Conservation (phyloP, 352 stramenopile species). For the Thraustochytrium sp. region DNA sequence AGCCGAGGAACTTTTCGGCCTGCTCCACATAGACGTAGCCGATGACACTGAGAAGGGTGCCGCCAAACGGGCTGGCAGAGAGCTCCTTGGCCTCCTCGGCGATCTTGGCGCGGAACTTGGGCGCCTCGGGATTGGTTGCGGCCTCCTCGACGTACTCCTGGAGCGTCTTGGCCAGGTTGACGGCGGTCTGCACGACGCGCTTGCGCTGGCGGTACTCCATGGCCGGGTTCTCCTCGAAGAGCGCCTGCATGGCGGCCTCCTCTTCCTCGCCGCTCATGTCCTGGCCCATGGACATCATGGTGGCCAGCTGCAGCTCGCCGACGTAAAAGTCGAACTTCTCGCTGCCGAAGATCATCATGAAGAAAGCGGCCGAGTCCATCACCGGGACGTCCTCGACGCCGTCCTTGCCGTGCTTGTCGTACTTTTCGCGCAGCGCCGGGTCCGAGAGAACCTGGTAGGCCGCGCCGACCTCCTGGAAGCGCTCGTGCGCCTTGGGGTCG, state of each 20-base stretch:
- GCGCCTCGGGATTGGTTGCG: neutral
- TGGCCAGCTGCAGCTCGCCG: slow-evolving; percentile 50
- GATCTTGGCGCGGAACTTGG: slow-evolving; percentile 46
- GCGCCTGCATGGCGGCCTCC: neutral
- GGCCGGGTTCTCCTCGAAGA: slow-evolving; percentile 24
- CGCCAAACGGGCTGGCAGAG: slow-evolving; percentile 47
- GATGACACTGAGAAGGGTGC: slow-evolving; percentile 47
- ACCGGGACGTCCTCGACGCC: slow-evolving; percentile 47
- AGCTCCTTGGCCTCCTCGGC: slow-evolving; percentile 47
- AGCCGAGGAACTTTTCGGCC: slow-evolving; percentile 46
- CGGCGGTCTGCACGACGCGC: slow-evolving; percentile 44
- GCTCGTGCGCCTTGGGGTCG: slow-evolving; percentile 49
- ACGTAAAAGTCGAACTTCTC: slow-evolving; percentile 51
- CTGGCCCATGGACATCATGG: slow-evolving; percentile 36
- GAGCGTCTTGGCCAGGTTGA: slow-evolving; percentile 44
- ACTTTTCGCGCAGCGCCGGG: slow-evolving; percentile 44
- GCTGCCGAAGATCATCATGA: slow-evolving; percentile 53
- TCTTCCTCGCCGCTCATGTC: slow-evolving; percentile 6
- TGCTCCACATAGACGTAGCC: slow-evolving; percentile 51
- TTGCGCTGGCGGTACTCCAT: slow-evolving; percentile 48
- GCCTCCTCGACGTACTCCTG: slow-evolving; percentile 38
- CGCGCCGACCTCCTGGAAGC: slow-evolving; percentile 50
- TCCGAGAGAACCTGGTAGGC: slow-evolving; percentile 52
- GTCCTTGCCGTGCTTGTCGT: slow-evolving; percentile 51
- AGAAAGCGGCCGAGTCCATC: slow-evolving; percentile 46